Evolutionary conservation across 225 moss, liverwort and hornwort species (phyloP).

Genomic region (Pseudoscleropodium purum): DNA sequence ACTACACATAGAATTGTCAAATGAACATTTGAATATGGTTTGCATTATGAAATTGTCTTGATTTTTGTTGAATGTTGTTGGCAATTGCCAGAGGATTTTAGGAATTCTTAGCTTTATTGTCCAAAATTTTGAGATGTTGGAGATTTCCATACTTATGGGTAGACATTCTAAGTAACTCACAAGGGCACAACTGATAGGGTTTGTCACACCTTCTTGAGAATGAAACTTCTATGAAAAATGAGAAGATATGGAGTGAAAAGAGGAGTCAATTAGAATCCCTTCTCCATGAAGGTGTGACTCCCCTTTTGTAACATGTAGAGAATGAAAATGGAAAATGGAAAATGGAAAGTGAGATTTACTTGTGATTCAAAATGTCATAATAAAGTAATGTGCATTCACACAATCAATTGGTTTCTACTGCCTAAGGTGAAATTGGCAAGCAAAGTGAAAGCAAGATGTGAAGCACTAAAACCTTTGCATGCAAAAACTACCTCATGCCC

Average conservation of each 20-base stretch:
- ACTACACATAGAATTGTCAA: not conserved
- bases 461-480: rapidly evolving
- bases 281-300: rapidly evolving
- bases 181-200: rapidly evolving
- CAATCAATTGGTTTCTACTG: rapidly evolving
- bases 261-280: not conserved
- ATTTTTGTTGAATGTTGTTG: not conserved
- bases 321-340: not conserved
- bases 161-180: not conserved
- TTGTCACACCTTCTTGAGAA: not conserved
- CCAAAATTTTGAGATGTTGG: not conserved
- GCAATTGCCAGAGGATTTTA: not conserved
- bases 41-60: not conserved
- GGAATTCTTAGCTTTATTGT: not conserved
- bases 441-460: rapidly evolving
- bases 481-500: not conserved
- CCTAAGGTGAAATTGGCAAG: rapidly evolving
- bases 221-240: not conserved
- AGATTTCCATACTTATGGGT: rapidly evolving
- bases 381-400: rapidly evolving
- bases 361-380: rapidly evolving
- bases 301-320: rapidly evolving
- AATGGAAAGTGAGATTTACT: not conserved
- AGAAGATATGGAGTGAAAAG: not conserved
- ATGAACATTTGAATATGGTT: not conserved